These are phyloP conservation scores for Protea cynaroides DNA, from an alignment of 164 flowering plant species.

Conservation along the genomic window DNA sequence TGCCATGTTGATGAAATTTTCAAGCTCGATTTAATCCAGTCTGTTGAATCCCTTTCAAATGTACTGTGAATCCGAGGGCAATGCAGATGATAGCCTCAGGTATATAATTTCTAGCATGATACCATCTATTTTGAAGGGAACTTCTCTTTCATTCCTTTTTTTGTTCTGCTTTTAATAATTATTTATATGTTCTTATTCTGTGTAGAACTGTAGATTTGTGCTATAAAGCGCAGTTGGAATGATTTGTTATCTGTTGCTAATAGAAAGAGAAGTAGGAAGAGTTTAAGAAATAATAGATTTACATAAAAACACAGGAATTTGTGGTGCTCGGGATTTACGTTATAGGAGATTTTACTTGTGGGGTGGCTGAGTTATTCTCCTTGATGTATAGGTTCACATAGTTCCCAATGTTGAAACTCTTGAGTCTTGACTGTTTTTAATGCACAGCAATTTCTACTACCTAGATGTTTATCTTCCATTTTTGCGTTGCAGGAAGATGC, in stretches of 20 bases:
- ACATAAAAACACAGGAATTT: not conserved
- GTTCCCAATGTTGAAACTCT: not conserved
- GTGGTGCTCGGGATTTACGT: not conserved
- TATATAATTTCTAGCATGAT: slow-evolving; percentile 5
- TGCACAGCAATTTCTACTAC: too few species aligned
- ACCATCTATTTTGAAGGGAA: not conserved
- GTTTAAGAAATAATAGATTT: not conserved
- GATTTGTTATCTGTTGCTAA: not conserved
- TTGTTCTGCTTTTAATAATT: not conserved
- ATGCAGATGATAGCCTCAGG: slow-evolving; percentile 7
- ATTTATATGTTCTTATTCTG: not conserved
- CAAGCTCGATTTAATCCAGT: not conserved
- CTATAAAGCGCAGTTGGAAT: not conserved
- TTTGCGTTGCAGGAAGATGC: slow-evolving; percentile 1
- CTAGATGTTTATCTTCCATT: not conserved
- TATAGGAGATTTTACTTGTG: slow-evolving; percentile 2
- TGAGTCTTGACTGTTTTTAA: not conserved
- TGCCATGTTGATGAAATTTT: slow-evolving; percentile 1
- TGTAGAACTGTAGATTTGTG: slow-evolving; percentile 7
- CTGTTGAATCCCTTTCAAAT: not conserved
- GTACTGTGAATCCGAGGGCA: slow-evolving; percentile 2
- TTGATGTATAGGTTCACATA: not conserved
- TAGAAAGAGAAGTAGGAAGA: slow-evolving; percentile 3
- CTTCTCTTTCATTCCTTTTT: not conserved
- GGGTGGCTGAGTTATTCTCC: not conserved